Evolutionary conservation across 169 alveolate genomes (phyloP), one percentile per base, ranked within the genome.

Genomic region (Amoebophrya sp.): DNA sequence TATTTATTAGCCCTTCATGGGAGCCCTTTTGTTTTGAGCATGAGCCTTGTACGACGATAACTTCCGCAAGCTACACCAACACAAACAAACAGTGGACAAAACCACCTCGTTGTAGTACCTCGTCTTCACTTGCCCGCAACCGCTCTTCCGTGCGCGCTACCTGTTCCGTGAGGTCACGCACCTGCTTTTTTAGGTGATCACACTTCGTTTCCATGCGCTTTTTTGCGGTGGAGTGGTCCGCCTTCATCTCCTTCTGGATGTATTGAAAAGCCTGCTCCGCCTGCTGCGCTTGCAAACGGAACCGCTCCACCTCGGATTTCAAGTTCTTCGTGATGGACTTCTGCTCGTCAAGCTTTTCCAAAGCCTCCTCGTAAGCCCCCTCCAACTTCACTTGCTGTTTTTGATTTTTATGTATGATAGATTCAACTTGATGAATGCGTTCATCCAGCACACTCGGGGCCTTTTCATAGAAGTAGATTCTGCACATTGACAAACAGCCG

Each of bases 181-280:
- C 66, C 7, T 7, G 7, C 66, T 66, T 66, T 25, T 66, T 66
- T 25, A 66, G 35, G 83, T 66, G 83, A 25, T 66, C 83, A 25
- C 83, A 66, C 83, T 66, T 66, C 38, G 18, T 2, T 25, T 66
- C 83, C 83, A 66, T 66, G 29, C 35, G 29, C 35, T 66, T 66
- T 25, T 66, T 66, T 25, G 18, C 10, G 12, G 2, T 7, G 35
- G 10, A 2, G 39, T 66, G 83, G 12, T 66, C 83, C 35, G 7
- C 35, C 83, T 66, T 66, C 38, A 66, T 2, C 83, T 66, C 83
- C 83, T 66, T 66, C 83, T 66, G 83, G 32, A 66, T 66, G 39
- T 7, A 1, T 2, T 66, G 32, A 25, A 66, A 66, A 7, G 83
- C 83, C 35, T 66, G 39, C 18, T 66, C 83, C 83, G 83, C 83